Conservation (phyloP, 83 land plant species). For the Picea abies region DNA sequence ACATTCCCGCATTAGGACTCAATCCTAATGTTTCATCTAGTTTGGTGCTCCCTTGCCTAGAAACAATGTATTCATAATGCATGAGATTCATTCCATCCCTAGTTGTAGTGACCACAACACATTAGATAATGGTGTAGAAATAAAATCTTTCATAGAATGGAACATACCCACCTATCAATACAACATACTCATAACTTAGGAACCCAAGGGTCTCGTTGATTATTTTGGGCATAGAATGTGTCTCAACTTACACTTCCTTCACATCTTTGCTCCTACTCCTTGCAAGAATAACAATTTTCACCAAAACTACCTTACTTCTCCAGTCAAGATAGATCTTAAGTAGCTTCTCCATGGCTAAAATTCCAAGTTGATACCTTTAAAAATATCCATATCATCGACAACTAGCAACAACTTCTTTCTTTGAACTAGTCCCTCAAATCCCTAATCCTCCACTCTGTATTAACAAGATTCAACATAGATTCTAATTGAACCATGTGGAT, state of each 20-base stretch:
- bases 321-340: conserved; percentile 41
- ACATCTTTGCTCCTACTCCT: conserved; percentile 30
- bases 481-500: conserved; percentile 64
- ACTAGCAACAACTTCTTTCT: conserved; percentile 55
- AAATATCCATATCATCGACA: conserved; percentile 83
- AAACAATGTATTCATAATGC: conserved; percentile 64
- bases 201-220: conserved; percentile 49
- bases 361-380: conserved; percentile 72
- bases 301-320: conserved; percentile 28
- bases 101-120: conserved; percentile 67
- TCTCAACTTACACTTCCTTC: conserved; percentile 36
- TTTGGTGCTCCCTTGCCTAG: conserved; percentile 55
- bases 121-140: conserved; percentile 55
- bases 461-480: conserved; percentile 39
- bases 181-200: conserved; percentile 52
- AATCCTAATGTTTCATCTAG: conserved; percentile 21
- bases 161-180: not conserved
- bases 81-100: conserved; percentile 82
- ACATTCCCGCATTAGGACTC: too few relatives aligned
- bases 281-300: conserved; percentile 52
- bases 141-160: conserved; percentile 29
- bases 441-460: conserved; percentile 39
- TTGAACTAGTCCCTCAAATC: conserved; percentile 54
- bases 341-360: conserved; percentile 62
- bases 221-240: conserved; percentile 34